Conservation (phyloP, 345 rosid species). For the Cardiospermum halicacabum region DNA sequence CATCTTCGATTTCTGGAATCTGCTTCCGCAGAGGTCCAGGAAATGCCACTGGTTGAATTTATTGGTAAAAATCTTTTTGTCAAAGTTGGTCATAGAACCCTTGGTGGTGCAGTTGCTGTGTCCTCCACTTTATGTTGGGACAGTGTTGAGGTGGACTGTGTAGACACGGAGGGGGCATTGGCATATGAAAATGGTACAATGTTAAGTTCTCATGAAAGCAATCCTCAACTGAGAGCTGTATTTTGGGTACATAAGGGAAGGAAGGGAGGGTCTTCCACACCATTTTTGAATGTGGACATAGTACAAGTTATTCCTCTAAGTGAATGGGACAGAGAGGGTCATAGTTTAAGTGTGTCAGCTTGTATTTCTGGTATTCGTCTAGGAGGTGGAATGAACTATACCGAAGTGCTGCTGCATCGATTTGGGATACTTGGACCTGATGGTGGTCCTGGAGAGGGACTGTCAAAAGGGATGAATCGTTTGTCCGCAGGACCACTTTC, state of each 20-base stretch:
- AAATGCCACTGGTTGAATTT: constrained; percentile 83
- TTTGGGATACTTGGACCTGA: constrained; percentile 85
- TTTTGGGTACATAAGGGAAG: constrained; percentile 74
- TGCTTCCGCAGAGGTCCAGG: constrained; percentile 49
- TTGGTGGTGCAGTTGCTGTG: constrained; percentile 94
- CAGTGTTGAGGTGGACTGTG: constrained; percentile 75
- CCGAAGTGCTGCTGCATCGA: constrained; percentile 84
- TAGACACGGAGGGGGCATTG: constrained; percentile 58
- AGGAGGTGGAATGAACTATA: constrained; percentile 96
- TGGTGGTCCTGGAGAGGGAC: constrained; percentile 94
- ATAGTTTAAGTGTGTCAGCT: constrained; percentile 72
- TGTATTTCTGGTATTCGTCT: constrained; percentile 82
- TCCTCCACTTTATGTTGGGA: constrained; percentile 78
- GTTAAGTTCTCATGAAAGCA: constrained; percentile 29
- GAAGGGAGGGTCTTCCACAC: constrained; percentile 35
- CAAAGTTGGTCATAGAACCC: constrained; percentile 91
- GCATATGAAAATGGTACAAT: constrained; percentile 29
- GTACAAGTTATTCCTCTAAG: constrained; percentile 84
- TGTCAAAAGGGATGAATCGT: constrained; percentile 74
- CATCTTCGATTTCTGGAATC: constrained; percentile 86
- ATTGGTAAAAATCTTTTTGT: constrained; percentile 64
- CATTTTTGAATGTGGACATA: constrained; percentile 70
- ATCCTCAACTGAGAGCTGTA: constrained; percentile 64
- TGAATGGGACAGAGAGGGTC: constrained; percentile 81
- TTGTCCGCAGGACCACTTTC: constrained; percentile 80